Evolutionary conservation across 176 grass and related monocot species (phyloP).

Genomic region (Musa schizocarpa): DNA sequence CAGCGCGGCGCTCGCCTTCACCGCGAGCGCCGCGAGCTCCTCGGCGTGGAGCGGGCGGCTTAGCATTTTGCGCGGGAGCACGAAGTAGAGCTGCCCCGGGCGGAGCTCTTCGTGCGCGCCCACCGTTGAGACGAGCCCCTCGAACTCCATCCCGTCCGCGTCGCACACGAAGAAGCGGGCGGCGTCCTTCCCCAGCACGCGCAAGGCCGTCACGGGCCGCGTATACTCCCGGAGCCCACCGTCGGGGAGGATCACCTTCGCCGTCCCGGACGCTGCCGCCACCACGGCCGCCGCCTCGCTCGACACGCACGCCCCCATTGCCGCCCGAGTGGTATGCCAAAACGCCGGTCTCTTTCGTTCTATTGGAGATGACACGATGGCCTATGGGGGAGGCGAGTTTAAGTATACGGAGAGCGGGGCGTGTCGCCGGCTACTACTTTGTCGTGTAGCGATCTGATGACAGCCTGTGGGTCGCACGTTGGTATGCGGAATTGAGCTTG

Average conservation of each 20-base stretch:
- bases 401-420: not conserved
- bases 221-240: slow-evolving; percentile 54
- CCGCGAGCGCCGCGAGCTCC: slow-evolving; percentile 57
- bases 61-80: slow-evolving; percentile 41
- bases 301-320: slow-evolving; percentile 63
- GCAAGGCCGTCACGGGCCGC: slow-evolving; percentile 23
- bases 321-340: too few relatives aligned
- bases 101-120: slow-evolving; percentile 28
- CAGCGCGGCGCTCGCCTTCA: slow-evolving; percentile 53
- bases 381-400: not conserved
- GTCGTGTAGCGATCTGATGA: not conserved
- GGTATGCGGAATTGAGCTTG: too few relatives aligned
- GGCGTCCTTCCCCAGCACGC: slow-evolving; percentile 33
- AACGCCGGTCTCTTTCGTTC: not conserved
- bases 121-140: slow-evolving; percentile 27
- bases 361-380: not conserved
- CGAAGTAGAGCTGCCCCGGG: slow-evolving; percentile 80
- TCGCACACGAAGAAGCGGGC: slow-evolving; percentile 57
- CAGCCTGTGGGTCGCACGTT: too few relatives aligned
- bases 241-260: slow-evolving; percentile 49
- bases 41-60: slow-evolving; percentile 37
- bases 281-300: slow-evolving; percentile 26
- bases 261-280: slow-evolving; percentile 13
- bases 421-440: not conserved
- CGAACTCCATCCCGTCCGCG: slow-evolving; percentile 66